Evolutionary conservation across 805 yeast species (phyloP).

Genomic region (Ogataea pignaliae): DNA sequence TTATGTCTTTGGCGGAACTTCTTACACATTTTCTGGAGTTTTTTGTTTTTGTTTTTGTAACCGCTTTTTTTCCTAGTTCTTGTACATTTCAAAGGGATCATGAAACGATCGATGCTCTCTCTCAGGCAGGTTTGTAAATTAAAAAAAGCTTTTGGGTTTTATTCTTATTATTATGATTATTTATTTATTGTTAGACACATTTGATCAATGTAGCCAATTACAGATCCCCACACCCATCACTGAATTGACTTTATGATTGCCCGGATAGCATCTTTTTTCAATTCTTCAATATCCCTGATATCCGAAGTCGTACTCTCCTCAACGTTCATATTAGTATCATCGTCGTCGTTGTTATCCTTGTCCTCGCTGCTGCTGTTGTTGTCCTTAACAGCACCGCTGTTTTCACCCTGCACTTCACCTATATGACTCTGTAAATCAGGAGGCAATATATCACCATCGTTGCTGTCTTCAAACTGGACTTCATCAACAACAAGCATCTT

Average conservation of each 20-base stretch:
- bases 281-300: conserved; percentile 7
- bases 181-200: background rate
- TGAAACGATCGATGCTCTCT: background rate
- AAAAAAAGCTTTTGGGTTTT: background rate
- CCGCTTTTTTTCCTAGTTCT: too few species aligned
- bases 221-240: background rate
- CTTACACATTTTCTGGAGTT: too few species aligned
- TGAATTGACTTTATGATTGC: conserved; percentile 3
- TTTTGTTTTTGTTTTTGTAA: too few species aligned
- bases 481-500: conserved; percentile 19
- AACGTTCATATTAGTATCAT: background rate
- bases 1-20: too few species aligned
- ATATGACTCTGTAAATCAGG: too few species aligned
- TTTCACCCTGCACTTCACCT: background rate
- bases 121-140: background rate
- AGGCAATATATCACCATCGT: background rate
- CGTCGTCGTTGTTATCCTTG: background rate
- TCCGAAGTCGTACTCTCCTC: conserved; percentile 12
- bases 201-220: background rate
- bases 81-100: background rate
- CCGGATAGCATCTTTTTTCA: conserved; percentile 14
- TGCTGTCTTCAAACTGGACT: conserved; percentile 6
- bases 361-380: background rate
- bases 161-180: background rate
- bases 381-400: background rate